phyloP scores from a whole-genome alignment of 257 asterid genomes.

The Nicotiana attenuata region DNA sequence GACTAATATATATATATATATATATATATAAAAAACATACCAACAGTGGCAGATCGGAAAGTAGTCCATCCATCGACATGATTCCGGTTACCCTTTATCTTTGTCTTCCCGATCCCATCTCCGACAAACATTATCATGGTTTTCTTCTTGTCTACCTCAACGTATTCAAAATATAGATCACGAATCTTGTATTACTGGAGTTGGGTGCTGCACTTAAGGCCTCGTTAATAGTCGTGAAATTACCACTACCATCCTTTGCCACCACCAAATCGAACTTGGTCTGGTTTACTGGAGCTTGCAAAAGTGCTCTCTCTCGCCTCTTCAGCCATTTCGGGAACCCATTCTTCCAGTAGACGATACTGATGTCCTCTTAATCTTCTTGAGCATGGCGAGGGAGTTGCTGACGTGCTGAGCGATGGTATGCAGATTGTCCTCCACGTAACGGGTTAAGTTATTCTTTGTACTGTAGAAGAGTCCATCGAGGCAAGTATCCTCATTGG shows the following conservation, averaged over 20 bases:
- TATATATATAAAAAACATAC: too few species aligned
- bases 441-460: background rate
- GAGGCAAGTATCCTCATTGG: background rate
- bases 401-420: background rate
- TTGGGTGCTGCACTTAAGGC: background rate
- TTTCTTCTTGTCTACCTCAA: background rate
- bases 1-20: too few species aligned
- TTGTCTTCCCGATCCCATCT: background rate
- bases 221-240: background rate
- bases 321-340: background rate
- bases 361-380: background rate
- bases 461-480: background rate
- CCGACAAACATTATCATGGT: background rate
- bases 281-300: background rate
- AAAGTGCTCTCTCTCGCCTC: background rate
- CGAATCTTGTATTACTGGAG: background rate
- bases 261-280: background rate
- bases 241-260: background rate
- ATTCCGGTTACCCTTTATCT: background rate
- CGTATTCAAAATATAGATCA: background rate
- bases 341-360: background rate
- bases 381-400: background rate
- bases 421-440: background rate
- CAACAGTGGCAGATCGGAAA: background rate
- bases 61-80: background rate